A percentile compares a stretch with the other conserved stretches of the same genome.
These are phyloP conservation scores for Xylariaceae sp. DNA, from an alignment of 2,329 filamentous ascomycete species.

Conservation along the genomic window DNA sequence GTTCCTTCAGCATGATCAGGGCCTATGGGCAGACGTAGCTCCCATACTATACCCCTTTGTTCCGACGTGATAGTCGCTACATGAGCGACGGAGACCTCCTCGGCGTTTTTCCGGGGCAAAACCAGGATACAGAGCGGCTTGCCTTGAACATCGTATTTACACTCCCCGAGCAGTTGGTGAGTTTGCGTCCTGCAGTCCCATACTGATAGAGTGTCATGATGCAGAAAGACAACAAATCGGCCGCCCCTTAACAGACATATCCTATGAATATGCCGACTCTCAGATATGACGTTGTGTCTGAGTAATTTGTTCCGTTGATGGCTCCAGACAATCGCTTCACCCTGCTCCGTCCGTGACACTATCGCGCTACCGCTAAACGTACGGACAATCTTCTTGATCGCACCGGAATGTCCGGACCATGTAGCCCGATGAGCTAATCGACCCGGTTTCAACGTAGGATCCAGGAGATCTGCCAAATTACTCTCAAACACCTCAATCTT, in stretches of 20 bases:
- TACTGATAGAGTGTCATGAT: conserved; percentile 63
- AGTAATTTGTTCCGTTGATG: conserved; percentile 57
- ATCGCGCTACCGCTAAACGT: conserved; percentile 76
- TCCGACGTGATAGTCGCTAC: conserved; percentile 78
- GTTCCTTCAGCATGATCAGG: conserved; percentile 23
- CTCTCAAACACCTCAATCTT: conserved; percentile 76
- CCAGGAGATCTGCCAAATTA: conserved; percentile 73
- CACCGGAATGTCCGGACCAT: conserved; percentile 79
- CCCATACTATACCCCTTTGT: conserved; percentile 76
- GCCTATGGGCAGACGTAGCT: conserved; percentile 57
- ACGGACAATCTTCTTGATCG: conserved; percentile 80
- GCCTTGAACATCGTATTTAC: conserved; percentile 55
- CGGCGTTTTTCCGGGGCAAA: conserved; percentile 57
- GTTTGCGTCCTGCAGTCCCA: conserved; percentile 68
- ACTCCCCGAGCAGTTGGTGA: conserved; percentile 55
- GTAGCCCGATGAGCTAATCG: conserved; percentile 59
- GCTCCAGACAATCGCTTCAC: conserved; percentile 79
- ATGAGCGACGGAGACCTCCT: conserved; percentile 56
- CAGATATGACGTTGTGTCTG: conserved; percentile 63
- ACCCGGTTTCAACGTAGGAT: conserved; percentile 56
- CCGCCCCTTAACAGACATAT: conserved; percentile 74
- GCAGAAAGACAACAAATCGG: conserved; percentile 74
- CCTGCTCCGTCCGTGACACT: conserved; percentile 71
- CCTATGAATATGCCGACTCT: conserved; percentile 68
- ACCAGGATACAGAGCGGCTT: conserved; percentile 76